A percentile compares a stretch with the other conserved stretches of the same genome.
phyloP scores from a whole-genome alignment of 345 rosid genomes.

The Euclidium syriacum region DNA sequence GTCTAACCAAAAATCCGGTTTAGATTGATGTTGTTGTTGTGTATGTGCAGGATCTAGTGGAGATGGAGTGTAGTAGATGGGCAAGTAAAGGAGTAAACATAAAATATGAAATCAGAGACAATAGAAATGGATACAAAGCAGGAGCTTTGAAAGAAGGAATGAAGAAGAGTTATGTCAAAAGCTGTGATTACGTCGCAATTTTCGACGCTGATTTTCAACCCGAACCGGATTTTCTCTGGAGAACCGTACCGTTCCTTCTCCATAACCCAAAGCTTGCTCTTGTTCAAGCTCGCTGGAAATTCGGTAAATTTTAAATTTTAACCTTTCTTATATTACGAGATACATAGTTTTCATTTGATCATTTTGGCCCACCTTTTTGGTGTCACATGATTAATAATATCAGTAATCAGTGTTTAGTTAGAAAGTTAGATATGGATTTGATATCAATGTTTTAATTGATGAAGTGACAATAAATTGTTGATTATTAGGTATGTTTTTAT shows the following conservation, averaged over 20 bases:
- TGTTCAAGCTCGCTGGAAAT: constrained; percentile 97
- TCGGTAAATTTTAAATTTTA: constrained; percentile 46
- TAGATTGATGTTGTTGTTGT: neutral
- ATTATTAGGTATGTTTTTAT: too few relatives aligned
- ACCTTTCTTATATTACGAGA: neutral
- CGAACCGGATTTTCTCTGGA: constrained; percentile 84
- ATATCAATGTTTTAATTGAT: too few relatives aligned
- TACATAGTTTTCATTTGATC: constrained; percentile 19
- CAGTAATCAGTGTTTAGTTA: constrained; percentile 3
- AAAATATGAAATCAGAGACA: constrained; percentile 77
- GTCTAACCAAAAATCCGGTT: neutral
- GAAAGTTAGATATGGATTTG: neutral
- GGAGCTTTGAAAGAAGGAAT: constrained; percentile 95
- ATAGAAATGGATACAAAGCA: constrained; percentile 85
- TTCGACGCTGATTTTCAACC: constrained; percentile 99
- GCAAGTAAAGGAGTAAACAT: constrained; percentile 94
- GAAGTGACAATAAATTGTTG: too few relatives aligned
- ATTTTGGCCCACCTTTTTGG: neutral
- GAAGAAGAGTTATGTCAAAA: constrained; percentile 77
- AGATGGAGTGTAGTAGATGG: constrained; percentile 89
- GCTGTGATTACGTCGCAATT: constrained; percentile 82
- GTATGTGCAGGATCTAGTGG: constrained; percentile 76
- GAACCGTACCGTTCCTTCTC: constrained; percentile 71
- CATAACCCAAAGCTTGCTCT: constrained; percentile 77
- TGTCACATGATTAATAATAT: constrained; percentile 11